These are phyloP conservation scores for Tillandsia fasciculata DNA, from an alignment of 176 grass and related monocot species.

Conservation along the genomic window DNA sequence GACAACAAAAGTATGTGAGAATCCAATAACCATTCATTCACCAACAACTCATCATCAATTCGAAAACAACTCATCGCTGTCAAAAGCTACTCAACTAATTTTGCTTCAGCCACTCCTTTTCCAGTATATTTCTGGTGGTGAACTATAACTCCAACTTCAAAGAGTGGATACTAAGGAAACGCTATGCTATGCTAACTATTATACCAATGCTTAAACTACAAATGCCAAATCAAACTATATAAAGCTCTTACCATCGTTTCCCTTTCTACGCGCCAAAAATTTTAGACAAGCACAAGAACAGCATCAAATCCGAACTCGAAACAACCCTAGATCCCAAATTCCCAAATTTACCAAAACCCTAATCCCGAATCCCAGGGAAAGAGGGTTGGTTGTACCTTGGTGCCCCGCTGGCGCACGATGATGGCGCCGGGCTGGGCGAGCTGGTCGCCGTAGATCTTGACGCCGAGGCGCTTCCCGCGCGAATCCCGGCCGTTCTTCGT, in stretches of 20 bases:
- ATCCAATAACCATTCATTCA: no score
- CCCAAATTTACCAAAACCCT: slow-evolving; percentile 1
- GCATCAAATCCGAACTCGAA: neutral
- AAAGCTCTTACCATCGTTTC: no score
- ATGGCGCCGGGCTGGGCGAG: slow-evolving; percentile 85
- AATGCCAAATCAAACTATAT: no score
- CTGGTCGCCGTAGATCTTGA: slow-evolving; percentile 97
- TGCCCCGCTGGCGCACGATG: slow-evolving; percentile 93
- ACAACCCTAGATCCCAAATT: neutral
- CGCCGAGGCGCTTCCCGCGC: slow-evolving; percentile 65
- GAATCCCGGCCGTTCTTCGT: slow-evolving; percentile 96
- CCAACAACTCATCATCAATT: no score
- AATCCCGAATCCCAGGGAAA: neutral
- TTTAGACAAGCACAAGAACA: neutral
- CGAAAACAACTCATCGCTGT: neutral
- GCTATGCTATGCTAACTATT: no score
- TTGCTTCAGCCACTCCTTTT: no score
- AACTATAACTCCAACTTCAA: no score
- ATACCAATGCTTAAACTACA: no score
- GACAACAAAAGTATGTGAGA: no score
- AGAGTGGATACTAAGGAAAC: no score
- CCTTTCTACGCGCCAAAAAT: neutral
- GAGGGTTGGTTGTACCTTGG: slow-evolving; percentile 45
- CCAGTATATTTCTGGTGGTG: no score
- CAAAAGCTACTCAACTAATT: no score